Percentiles rank a stretch among this genome's conserved stretches.
Conservation (phyloP, 208 protist species). For the Leptomonas pyrrhocoris region DNA sequence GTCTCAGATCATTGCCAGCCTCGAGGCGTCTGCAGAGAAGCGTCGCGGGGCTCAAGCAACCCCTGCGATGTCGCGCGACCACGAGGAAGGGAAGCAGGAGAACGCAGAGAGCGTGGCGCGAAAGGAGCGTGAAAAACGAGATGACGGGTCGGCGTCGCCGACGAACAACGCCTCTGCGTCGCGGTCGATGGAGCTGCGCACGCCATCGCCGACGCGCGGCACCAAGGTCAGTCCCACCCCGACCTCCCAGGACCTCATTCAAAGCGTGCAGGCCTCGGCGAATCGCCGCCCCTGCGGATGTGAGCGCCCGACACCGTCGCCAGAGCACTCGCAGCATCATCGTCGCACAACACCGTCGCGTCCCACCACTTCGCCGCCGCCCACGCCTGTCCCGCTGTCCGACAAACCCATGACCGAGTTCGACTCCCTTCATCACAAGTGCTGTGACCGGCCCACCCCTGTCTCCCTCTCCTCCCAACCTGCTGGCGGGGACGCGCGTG, state of each 20-base stretch:
- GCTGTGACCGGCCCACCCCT: slow-evolving; percentile 37
- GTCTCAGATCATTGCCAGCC: slow-evolving; percentile 26
- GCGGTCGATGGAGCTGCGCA: slow-evolving; percentile 10
- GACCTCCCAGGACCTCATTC: slow-evolving; percentile 33
- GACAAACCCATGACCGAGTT: slow-evolving; percentile 28
- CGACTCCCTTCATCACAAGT: slow-evolving; percentile 8
- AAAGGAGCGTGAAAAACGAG: not conserved
- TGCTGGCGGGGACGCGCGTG: slow-evolving; percentile 22
- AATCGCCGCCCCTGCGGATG: slow-evolving; percentile 38
- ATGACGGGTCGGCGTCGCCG: not conserved
- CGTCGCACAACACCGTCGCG: slow-evolving; percentile 9
- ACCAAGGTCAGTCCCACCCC: slow-evolving; percentile 24
- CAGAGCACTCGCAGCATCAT: slow-evolving; percentile 5
- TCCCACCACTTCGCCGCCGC: slow-evolving; percentile 11
- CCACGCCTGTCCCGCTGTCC: slow-evolving; percentile 10
- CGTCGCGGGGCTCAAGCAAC: slow-evolving; percentile 19
- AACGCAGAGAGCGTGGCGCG: no score
- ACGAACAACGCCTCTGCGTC: not conserved
- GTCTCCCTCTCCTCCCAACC: slow-evolving; percentile 33
- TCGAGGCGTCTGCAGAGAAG: slow-evolving; percentile 34
- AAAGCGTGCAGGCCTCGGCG: slow-evolving; percentile 39
- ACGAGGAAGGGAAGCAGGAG: not conserved
- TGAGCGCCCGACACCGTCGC: slow-evolving; percentile 28
- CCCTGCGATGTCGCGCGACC: slow-evolving; percentile 20
- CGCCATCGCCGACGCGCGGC: slow-evolving; percentile 17